Conservation (phyloP, 1,139 yeast genomes). For the Protomyces macrosporus region DNA sequence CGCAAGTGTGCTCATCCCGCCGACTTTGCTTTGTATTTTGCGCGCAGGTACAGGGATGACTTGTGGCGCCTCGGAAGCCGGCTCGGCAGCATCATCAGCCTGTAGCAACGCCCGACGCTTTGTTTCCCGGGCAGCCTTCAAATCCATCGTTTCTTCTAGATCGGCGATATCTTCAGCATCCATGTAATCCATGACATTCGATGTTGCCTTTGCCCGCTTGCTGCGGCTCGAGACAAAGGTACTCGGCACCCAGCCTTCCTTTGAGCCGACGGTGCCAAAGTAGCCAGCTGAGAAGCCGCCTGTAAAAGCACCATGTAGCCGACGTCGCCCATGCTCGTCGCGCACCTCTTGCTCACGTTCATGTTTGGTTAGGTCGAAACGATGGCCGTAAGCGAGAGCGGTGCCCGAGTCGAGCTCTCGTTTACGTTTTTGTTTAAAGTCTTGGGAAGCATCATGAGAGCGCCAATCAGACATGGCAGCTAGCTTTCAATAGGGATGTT, state of each 20-base stretch:
- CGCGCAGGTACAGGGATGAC: not conserved
- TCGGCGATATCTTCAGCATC: conserved; percentile 40
- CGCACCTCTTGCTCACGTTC: conserved; percentile 33
- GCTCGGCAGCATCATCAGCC: not conserved
- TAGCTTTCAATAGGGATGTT: not conserved
- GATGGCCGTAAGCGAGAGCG: not conserved
- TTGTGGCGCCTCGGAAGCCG: not conserved
- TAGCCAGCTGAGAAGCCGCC: conserved; percentile 41
- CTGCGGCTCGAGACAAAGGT: conserved; percentile 34
- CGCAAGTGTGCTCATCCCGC: not conserved
- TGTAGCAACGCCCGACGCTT: conserved; percentile 29
- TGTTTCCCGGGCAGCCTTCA: conserved; percentile 17
- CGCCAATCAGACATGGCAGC: not conserved
- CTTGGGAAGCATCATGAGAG: not conserved
- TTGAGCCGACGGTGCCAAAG: conserved; percentile 39
- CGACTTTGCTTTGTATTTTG: not conserved
- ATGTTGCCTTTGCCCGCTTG: conserved; percentile 30
- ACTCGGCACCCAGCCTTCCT: conserved; percentile 39
- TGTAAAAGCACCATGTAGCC: conserved; percentile 40
- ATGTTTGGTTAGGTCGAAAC: conserved; percentile 25
- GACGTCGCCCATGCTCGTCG: conserved; percentile 33
- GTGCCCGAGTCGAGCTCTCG: not conserved
- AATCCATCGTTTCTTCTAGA: conserved; percentile 31
- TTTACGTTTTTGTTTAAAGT: not conserved
- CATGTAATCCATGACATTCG: conserved; percentile 36